Conservation (phyloP, 2,329 filamentous ascomycete species). For the Penicillium decumbens region DNA sequence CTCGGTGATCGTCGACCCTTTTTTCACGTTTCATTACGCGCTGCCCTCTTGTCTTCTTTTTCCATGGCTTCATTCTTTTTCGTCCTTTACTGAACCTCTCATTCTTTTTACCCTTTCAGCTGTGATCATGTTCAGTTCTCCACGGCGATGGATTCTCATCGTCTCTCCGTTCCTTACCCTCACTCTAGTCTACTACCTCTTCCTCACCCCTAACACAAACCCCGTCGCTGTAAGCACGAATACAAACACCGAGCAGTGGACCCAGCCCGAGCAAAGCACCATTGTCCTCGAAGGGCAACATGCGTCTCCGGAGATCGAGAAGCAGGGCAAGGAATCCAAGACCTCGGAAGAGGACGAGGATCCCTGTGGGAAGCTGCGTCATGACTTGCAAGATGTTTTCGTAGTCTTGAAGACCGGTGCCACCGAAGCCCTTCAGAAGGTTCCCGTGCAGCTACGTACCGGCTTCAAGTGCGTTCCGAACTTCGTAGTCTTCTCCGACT, state of each 20-base stretch:
- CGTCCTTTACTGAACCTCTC: neutral
- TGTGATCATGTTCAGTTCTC: slow-evolving; percentile 20
- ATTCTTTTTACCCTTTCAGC: neutral
- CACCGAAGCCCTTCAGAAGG: slow-evolving; percentile 27
- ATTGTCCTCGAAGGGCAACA: slow-evolving; percentile 9
- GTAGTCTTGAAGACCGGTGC: slow-evolving; percentile 29
- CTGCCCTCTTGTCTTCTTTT: neutral
- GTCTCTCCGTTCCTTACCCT: slow-evolving; percentile 21
- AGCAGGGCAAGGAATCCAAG: neutral
- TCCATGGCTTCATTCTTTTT: slow-evolving; percentile 5
- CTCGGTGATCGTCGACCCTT: slow-evolving; percentile 13
- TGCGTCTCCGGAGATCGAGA: neutral
- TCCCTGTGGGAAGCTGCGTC: slow-evolving; percentile 15
- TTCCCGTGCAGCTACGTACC: slow-evolving; percentile 28
- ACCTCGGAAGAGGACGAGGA: slow-evolving; percentile 8
- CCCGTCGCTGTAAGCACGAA: slow-evolving; percentile 1
- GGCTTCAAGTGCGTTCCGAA: slow-evolving; percentile 27
- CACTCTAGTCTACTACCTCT: slow-evolving; percentile 17
- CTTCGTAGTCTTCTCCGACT: slow-evolving; percentile 29
- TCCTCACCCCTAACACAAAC: slow-evolving; percentile 8
- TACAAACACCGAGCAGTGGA: neutral
- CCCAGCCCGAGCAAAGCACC: slow-evolving; percentile 6
- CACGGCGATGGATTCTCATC: slow-evolving; percentile 24
- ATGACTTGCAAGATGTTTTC: slow-evolving; percentile 24
- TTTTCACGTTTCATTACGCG: slow-evolving; percentile 11